These are phyloP conservation scores for Dendrobium huoshanense DNA, from an alignment of 106 monocot species.

Conservation along the genomic window DNA sequence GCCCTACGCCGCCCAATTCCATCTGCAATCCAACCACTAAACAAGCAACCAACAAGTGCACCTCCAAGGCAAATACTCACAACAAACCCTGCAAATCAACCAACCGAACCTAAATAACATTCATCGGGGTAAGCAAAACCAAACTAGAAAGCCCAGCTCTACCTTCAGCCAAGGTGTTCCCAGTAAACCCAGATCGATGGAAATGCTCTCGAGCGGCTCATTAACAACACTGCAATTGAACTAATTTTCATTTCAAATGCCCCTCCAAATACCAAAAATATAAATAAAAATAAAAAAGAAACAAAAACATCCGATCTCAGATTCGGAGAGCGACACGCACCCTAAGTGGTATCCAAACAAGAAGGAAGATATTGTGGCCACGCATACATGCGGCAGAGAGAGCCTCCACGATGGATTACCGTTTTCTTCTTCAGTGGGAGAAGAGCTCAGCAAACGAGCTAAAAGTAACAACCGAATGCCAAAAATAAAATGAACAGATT, in stretches of 20 bases:
- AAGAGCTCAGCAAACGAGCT: slow-evolving; percentile 1
- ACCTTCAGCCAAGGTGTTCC: slow-evolving; percentile 89
- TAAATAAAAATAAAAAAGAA: neutral
- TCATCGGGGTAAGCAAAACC: neutral
- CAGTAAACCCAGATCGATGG: slow-evolving; percentile 76
- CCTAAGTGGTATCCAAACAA: slow-evolving; percentile 88
- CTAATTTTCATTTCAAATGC: neutral
- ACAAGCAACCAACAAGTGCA: slow-evolving; percentile 80
- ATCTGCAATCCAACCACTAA: slow-evolving; percentile 89
- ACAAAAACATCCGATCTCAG: neutral
- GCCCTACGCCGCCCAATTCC: slow-evolving; percentile 78
- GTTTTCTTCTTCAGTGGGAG: slow-evolving; percentile 16
- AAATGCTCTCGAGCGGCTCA: slow-evolving; percentile 89
- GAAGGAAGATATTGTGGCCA: slow-evolving; percentile 82
- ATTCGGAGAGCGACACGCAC: slow-evolving; percentile 18
- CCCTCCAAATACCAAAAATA: neutral
- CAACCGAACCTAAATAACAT: neutral
- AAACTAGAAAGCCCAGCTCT: neutral
- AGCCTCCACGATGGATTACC: slow-evolving; percentile 60
- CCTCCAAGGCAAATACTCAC: slow-evolving; percentile 93
- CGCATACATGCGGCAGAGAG: slow-evolving; percentile 78
- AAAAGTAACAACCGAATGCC: neutral
- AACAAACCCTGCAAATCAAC: slow-evolving; percentile 63
- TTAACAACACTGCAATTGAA: slow-evolving; percentile 75
- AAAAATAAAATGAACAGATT: neutral